These are phyloP conservation scores for Neophaeococcomyces mojaviensis DNA, from an alignment of 2,329 filamentous ascomycete species.

Conservation along the genomic window DNA sequence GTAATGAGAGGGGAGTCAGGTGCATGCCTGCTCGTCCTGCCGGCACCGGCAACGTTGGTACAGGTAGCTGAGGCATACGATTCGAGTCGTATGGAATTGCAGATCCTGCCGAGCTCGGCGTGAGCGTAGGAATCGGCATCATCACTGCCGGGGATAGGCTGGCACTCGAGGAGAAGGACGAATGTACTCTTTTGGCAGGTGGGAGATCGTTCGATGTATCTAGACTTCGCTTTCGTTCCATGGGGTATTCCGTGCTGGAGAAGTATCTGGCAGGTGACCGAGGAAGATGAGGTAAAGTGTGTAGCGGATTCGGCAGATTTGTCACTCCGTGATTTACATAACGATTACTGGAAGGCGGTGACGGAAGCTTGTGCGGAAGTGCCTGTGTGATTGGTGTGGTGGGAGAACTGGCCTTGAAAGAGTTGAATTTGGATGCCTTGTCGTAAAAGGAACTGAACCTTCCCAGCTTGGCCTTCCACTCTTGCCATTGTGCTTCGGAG, in stretches of 20 bases:
- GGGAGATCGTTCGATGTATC: slow-evolving; percentile 50
- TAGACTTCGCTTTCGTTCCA: slow-evolving; percentile 49
- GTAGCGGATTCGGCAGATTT: slow-evolving; percentile 18
- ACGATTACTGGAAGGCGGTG: slow-evolving; percentile 20
- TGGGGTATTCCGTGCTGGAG: slow-evolving; percentile 1
- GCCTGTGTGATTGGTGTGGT: slow-evolving; percentile 27
- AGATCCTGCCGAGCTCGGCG: slow-evolving; percentile 3
- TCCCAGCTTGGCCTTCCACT: slow-evolving; percentile 76
- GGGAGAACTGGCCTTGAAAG: slow-evolving; percentile 21
- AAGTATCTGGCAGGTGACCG: slow-evolving; percentile 17
- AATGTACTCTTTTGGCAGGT: slow-evolving; percentile 17
- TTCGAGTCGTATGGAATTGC: slow-evolving; percentile 6
- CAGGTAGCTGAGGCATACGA: slow-evolving; percentile 16
- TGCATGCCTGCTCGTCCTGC: slow-evolving; percentile 3
- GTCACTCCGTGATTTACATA: slow-evolving; percentile 15
- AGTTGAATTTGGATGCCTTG: slow-evolving; percentile 49
- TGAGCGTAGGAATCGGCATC: slow-evolving; percentile 1
- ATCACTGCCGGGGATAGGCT: background rate
- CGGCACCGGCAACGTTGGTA: slow-evolving; percentile 11
- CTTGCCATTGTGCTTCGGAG: slow-evolving; percentile 76
- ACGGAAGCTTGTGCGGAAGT: slow-evolving; percentile 27
- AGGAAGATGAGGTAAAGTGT: slow-evolving; percentile 14
- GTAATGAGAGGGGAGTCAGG: slow-evolving; percentile 28
- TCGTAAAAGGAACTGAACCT: slow-evolving; percentile 80
- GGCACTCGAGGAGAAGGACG: background rate